Percentiles rank a stretch among this genome's conserved stretches.
Evolutionary conservation across 345 rosid genomes (phyloP).

Genomic region (Camelina laxa): DNA sequence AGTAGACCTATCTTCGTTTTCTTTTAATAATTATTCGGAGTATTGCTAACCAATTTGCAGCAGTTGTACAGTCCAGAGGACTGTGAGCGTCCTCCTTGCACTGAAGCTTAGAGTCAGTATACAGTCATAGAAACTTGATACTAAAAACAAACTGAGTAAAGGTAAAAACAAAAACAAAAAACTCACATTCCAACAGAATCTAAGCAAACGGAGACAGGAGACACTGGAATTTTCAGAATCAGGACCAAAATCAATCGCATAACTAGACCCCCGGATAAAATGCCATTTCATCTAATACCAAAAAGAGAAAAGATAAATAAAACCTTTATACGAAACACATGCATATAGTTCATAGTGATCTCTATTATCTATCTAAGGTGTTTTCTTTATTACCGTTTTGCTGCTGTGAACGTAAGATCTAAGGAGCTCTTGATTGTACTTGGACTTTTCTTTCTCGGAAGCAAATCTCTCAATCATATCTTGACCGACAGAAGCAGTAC

Average conservation of each 20-base stretch:
- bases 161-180: neutral
- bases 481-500: conserved; percentile 38
- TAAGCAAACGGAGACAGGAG: conserved; percentile 25
- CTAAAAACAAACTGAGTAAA: neutral
- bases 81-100: conserved; percentile 41
- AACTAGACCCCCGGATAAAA: conserved; percentile 80
- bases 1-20: neutral
- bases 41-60: conserved; percentile 39
- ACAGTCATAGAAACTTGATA: neutral
- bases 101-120: conserved; percentile 24
- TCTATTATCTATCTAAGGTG: conserved; percentile 7
- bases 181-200: conserved; percentile 49
- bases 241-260: conserved; percentile 46
- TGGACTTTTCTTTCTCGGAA: conserved; percentile 24
- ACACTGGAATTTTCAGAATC: conserved; percentile 22
- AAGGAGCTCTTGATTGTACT: conserved; percentile 36
- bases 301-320: neutral
- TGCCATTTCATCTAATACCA: conserved; percentile 79
- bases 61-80: conserved; percentile 42
- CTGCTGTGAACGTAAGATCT: conserved; percentile 71
- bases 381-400: conserved; percentile 46
- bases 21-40: neutral
- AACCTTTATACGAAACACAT: neutral
- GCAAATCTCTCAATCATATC: conserved; percentile 40
- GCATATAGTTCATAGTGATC: neutral